Evolutionary conservation across 768 basidiomycete genomes (phyloP), one percentile per base, ranked within the genome.

Genomic region (Boletus sensibilis): DNA sequence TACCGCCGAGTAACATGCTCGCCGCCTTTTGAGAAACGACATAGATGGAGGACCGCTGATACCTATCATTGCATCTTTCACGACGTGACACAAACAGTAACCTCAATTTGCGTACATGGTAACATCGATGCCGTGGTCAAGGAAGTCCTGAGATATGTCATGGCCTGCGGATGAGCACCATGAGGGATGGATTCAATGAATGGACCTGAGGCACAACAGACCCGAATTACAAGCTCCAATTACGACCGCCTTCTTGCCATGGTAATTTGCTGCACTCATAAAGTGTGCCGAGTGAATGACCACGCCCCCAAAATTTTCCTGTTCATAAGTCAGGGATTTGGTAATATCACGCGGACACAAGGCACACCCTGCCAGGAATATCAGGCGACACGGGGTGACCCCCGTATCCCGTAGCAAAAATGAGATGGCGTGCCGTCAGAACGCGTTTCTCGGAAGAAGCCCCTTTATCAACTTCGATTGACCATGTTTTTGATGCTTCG

Each of bases 191-290:
- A 55, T 46, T 18, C 27, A 4, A 16, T 38, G 21, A 57, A 56
- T 13, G 23, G 46, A 23, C 31, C 20, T 5, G 29, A 45, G 27
- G 27, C 3, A 20, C 6, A 12, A 41, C 43, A 16, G 53, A 77
- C 78, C 81, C 20, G 82, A 81, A 50, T 81, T 82, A 50, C 81
- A 81, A 7, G 83, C 78, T 1, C 84, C 85, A 12, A 87, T 73
- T 11, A 87, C 76, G 9, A 86, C 75, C 10, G 79, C 82, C 58
- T 82, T 85, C 74, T 87, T 82, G n/a, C 83, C 84, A 4, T 64
- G 57, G 59, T 79, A 76, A 23, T 77, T 78, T 2, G 68, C 50
- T 1, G 80, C 80, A n/a, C 68, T 70, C 35, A 73, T 79, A 66
- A 81, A 79, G 29, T 73, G 57, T 16, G 73, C 73, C 0, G 82